A percentile compares a stretch with the other conserved stretches of the same genome.
These are phyloP conservation scores for Collybiopsis luxurians DNA, from an alignment of 768 basidiomycete species.

Conservation along the genomic window DNA sequence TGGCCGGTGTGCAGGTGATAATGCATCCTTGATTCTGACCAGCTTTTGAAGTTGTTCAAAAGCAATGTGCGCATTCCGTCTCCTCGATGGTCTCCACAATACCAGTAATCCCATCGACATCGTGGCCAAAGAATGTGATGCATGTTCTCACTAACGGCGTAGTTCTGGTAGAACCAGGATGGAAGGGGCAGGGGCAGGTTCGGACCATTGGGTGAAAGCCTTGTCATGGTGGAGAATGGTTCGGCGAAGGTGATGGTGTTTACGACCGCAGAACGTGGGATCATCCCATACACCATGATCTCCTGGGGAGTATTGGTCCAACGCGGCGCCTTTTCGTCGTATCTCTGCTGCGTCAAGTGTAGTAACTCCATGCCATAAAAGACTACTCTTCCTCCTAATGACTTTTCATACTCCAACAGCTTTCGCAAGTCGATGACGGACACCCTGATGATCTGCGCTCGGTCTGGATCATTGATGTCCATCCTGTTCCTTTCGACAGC, in stretches of 20 bases:
- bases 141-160: not conserved
- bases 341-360: not conserved
- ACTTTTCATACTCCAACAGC: not conserved
- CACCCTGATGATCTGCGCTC: not conserved
- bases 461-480: not conserved
- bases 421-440: not conserved
- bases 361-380: conserved; percentile 1
- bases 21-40: no score
- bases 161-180: not conserved
- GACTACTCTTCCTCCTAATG: not conserved
- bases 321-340: not conserved
- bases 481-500: not conserved
- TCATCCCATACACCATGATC: not conserved
- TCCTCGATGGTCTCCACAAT: not conserved
- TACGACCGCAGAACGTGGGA: not conserved
- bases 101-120: not conserved
- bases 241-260: not conserved
- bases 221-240: no score
- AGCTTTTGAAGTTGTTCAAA: not conserved
- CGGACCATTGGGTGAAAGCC: not conserved
- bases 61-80: not conserved
- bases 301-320: not conserved
- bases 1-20: no score
- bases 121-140: not conserved
- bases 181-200: not conserved